Conservation (phyloP, 1,284 basidiomycete genomes). For the Rhodotorula sp. region DNA sequence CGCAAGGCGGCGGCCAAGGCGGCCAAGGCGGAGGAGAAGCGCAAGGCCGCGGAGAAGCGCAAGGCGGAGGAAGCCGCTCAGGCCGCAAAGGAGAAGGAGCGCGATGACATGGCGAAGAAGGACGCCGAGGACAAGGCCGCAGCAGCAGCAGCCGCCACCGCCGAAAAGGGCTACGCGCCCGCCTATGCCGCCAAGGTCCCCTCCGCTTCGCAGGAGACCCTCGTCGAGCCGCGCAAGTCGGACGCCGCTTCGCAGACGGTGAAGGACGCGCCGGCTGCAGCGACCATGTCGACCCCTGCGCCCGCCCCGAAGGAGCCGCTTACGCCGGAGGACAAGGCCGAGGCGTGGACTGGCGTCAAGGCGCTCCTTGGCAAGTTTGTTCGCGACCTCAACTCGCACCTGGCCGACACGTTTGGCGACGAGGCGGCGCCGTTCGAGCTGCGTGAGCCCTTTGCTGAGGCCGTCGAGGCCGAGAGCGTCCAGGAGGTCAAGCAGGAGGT, state of each 20-base stretch:
- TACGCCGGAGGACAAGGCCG: constrained; percentile 45
- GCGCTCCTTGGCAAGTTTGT: constrained; percentile 63
- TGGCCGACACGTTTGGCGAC: constrained; percentile 58
- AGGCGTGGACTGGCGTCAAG: constrained; percentile 51
- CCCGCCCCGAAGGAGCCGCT: background rate
- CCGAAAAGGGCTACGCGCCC: constrained; percentile 68
- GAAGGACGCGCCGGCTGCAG: background rate
- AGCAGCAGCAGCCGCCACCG: constrained; percentile 51
- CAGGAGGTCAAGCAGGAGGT: background rate
- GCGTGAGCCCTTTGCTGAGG: background rate
- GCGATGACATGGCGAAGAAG: background rate
- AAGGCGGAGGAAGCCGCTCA: background rate
- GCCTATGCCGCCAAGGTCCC: constrained; percentile 56
- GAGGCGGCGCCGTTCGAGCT: constrained; percentile 40
- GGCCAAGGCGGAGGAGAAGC: background rate
- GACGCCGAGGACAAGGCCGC: background rate
- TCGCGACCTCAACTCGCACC: constrained; percentile 59
- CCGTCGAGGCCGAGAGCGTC: background rate
- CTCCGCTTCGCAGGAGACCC: background rate
- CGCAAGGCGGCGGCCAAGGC: background rate
- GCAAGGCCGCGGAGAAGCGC: background rate
- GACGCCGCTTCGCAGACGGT: background rate
- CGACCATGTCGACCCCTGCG: constrained; percentile 11
- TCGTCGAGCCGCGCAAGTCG: background rate
- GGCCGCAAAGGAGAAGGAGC: background rate